These are phyloP conservation scores for Thelephora terrestris DNA, from an alignment of 1,284 basidiomycete genomes.

Conservation along the genomic window DNA sequence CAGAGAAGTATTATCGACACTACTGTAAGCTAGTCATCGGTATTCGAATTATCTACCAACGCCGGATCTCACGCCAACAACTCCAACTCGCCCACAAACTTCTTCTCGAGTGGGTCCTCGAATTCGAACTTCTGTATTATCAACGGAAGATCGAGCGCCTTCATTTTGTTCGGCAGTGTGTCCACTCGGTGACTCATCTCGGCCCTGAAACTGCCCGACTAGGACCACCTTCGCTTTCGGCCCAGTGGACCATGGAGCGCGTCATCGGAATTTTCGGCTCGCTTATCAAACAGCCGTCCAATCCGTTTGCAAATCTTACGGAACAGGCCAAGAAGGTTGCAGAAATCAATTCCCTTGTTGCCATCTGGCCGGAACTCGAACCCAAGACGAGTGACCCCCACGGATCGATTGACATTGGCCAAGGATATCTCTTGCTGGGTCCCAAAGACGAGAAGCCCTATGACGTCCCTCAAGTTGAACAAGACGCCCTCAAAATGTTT, in stretches of 20 bases:
- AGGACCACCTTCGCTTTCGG: constrained; percentile 17
- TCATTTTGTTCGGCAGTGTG: constrained; percentile 25
- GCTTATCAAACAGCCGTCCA: constrained; percentile 21
- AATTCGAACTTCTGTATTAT: constrained; percentile 23
- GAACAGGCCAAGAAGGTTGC: constrained; percentile 2
- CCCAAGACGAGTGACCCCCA: neutral
- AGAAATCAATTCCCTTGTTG: constrained; percentile 13
- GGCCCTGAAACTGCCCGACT: constrained; percentile 15
- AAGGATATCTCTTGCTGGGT: constrained; percentile 7
- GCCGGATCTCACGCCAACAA: constrained; percentile 9
- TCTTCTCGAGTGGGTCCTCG: constrained; percentile 15
- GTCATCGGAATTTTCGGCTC: constrained; percentile 24
- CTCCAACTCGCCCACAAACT: constrained; percentile 14
- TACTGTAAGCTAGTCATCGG: constrained; percentile 25
- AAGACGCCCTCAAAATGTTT: no score
- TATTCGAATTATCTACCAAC: constrained; percentile 16
- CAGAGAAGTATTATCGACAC: constrained; percentile 20
- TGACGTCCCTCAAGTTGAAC: no score
- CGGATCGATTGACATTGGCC: constrained; percentile 6
- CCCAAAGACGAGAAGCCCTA: neutral
- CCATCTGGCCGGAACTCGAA: constrained; percentile 12
- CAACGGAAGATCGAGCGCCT: constrained; percentile 18
- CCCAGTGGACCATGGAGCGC: no score
- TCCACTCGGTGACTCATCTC: constrained; percentile 22
- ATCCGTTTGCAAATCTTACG: constrained; percentile 25